phyloP scores from a whole-genome alignment of 768 basidiomycete genomes.

The Porpolomopsis calyptriformis region DNA sequence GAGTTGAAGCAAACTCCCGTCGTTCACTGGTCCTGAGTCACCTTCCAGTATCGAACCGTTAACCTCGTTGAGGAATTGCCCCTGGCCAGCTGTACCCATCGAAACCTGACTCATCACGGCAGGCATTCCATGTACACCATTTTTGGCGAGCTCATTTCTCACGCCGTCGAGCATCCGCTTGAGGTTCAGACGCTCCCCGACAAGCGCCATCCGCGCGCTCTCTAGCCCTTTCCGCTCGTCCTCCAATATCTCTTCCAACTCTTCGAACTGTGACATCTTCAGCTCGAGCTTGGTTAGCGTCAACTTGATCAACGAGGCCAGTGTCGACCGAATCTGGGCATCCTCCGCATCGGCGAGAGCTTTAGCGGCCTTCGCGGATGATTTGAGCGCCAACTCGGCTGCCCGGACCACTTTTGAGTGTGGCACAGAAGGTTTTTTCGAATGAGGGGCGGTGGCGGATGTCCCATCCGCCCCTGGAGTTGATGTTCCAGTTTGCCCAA shows the following conservation, averaged over 20 bases:
- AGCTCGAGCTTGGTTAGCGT: constrained; percentile 83
- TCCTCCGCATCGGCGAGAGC: constrained; percentile 78
- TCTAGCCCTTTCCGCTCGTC: constrained; percentile 82
- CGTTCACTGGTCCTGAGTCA: constrained; percentile 43
- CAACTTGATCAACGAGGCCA: constrained; percentile 78
- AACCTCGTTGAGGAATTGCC: constrained; percentile 46
- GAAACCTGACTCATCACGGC: constrained; percentile 24
- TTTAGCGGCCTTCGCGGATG: constrained; percentile 79
- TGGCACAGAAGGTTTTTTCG: constrained; percentile 36
- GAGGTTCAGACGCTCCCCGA: constrained; percentile 65
- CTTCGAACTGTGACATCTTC: constrained; percentile 92
- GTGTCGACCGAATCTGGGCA: constrained; percentile 60
- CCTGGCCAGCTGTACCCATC: constrained; percentile 52
- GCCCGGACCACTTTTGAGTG: constrained; percentile 74
- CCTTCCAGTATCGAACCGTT: constrained; percentile 31
- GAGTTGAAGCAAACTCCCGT: constrained; percentile 46
- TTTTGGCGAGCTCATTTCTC: constrained; percentile 49
- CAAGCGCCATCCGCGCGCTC: constrained; percentile 65
- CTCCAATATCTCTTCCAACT: constrained; percentile 85
- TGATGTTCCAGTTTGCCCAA: constrained; percentile 16
- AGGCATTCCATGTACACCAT: constrained; percentile 24
- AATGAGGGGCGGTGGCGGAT: constrained; percentile 32
- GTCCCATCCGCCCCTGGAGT: constrained; percentile 28
- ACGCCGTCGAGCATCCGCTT: constrained; percentile 66
- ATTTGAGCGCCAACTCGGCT: constrained; percentile 77